Evolutionary conservation across 73 alveolate genomes (phyloP).

Genomic region (Paramecium biaurelia): DNA sequence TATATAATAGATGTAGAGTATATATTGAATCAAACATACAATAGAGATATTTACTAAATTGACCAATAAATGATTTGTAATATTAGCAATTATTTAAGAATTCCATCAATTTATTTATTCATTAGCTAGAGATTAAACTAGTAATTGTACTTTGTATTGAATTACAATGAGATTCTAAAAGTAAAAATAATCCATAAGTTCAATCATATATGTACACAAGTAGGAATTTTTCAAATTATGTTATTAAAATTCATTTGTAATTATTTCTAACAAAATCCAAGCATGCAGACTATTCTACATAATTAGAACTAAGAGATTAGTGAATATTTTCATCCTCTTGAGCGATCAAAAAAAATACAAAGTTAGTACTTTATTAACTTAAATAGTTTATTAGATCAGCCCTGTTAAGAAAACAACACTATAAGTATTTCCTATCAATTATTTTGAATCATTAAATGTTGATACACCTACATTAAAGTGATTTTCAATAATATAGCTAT

Average conservation of each 20-base stretch:
- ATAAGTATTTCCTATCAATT: too few relatives aligned
- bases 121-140: too few relatives aligned
- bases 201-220: too few relatives aligned
- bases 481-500: background rate
- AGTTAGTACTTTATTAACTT: background rate
- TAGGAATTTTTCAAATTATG: too few relatives aligned
- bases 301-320: background rate
- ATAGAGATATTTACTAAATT: background rate
- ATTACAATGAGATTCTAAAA: constrained; percentile 95
- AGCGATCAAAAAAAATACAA: background rate
- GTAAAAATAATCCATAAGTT: constrained; percentile 80
- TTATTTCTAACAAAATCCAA: too few relatives aligned
- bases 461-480: background rate
- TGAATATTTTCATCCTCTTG: background rate
- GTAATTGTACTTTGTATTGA: background rate
- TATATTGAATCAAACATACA: background rate
- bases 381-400: too few relatives aligned
- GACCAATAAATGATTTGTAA: background rate
- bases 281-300: too few relatives aligned
- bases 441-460: background rate
- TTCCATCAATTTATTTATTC: background rate
- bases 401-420: too few relatives aligned
- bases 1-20: background rate
- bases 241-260: too few relatives aligned
- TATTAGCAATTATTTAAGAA: background rate